Conservation (phyloP, 2,329 filamentous ascomycete species). For the Aquanectria penicillioides region DNA sequence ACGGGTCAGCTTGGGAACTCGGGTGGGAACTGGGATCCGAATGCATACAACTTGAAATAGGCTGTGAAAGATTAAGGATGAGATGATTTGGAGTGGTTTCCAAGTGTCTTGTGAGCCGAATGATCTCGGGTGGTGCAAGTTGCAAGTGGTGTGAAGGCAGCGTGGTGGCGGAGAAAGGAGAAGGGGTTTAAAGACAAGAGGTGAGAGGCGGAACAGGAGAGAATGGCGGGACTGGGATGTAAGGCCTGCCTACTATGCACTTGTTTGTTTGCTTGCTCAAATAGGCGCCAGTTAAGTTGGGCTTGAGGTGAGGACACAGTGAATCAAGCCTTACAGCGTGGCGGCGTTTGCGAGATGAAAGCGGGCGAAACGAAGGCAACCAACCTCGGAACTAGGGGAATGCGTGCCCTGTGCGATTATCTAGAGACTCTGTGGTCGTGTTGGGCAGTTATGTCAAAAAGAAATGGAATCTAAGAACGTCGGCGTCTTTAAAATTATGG, state of each 20-base stretch:
- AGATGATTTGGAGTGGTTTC: background rate
- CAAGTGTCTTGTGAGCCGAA: background rate
- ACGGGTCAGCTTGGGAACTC: background rate
- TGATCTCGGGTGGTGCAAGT: background rate
- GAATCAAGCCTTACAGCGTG: background rate
- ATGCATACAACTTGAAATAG: constrained; percentile 12
- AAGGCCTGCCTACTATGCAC: background rate
- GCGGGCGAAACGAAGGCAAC: no score
- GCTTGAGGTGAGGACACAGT: background rate
- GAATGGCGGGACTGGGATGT: background rate
- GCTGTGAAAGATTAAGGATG: background rate
- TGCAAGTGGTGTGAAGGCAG: background rate
- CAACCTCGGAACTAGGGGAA: no score
- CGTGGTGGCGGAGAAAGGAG: background rate
- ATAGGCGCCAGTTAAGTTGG: background rate
- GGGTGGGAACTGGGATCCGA: background rate
- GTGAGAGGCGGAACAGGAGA: background rate
- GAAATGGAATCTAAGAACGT: no score
- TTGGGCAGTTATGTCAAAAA: no score
- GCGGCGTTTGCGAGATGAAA: background rate
- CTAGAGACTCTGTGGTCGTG: no score
- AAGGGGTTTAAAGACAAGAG: background rate
- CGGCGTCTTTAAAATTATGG: no score
- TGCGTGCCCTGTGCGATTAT: no score
- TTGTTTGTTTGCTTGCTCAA: background rate